Conservation (phyloP, 495 filamentous ascomycete species). For the Daldinia concentrica region DNA sequence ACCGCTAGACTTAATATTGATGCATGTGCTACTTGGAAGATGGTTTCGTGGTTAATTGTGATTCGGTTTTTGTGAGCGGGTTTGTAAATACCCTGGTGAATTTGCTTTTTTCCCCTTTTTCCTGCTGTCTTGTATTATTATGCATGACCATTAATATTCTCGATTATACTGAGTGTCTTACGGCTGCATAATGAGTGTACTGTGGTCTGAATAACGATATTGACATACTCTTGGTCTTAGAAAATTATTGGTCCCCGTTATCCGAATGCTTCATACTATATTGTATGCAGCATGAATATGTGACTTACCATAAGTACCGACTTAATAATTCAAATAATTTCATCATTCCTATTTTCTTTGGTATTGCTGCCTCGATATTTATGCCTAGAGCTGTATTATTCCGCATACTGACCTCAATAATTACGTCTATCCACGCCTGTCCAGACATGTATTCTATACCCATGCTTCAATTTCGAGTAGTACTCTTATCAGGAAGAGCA, state of each 20-base stretch:
- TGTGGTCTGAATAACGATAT: neutral
- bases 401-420: neutral
- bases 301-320: neutral
- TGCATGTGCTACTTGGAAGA: slow-evolving; percentile 40
- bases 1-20: slow-evolving; percentile 50
- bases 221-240: neutral
- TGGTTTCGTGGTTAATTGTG: slow-evolving; percentile 18
- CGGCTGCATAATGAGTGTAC: neutral
- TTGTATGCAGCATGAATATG: neutral
- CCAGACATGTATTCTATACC: neutral
- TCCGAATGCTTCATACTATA: slow-evolving; percentile 1
- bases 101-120: neutral
- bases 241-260: neutral
- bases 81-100: slow-evolving; percentile 12
- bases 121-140: slow-evolving; percentile 8
- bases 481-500: neutral
- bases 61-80: slow-evolving; percentile 14
- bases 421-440: neutral
- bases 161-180: neutral
- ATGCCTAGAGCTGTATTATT: no score
- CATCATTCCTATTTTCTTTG: neutral
- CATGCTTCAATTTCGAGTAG: neutral
- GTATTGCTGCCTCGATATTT: neutral
- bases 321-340: neutral
- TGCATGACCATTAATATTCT: neutral